A percentile compares a stretch with the other conserved stretches of the same genome.
Evolutionary conservation across 2,329 filamentous ascomycete genomes (phyloP).

Genomic region (Claviceps digitariae): DNA sequence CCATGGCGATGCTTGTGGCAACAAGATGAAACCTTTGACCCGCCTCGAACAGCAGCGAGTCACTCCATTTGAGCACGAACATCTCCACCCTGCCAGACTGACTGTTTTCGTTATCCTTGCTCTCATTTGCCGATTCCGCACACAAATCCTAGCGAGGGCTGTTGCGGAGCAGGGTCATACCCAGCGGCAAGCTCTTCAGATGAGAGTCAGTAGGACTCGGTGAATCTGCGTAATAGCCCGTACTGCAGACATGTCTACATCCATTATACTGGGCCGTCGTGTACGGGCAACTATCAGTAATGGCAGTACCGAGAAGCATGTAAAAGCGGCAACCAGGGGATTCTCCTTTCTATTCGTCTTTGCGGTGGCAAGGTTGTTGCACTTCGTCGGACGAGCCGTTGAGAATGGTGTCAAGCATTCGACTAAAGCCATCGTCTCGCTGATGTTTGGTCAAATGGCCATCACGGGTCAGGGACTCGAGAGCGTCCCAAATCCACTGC

Average conservation of each 20-base stretch:
- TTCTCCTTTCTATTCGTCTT: not conserved
- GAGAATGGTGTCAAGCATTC: constrained; percentile 8
- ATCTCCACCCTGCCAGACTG: not conserved
- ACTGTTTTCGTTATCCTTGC: not conserved
- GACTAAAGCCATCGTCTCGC: constrained; percentile 6
- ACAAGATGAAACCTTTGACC: not conserved
- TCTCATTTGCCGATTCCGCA: not conserved
- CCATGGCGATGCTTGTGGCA: not conserved
- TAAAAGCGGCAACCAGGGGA: not conserved
- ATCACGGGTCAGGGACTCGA: constrained; percentile 2
- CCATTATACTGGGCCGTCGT: not conserved
- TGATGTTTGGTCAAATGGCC: constrained; percentile 5
- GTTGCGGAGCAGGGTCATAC: not conserved
- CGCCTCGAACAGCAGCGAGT: not conserved
- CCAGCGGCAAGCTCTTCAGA: not conserved
- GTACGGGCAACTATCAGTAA: not conserved
- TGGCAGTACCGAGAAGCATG: not conserved
- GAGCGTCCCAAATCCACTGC: constrained; percentile 8
- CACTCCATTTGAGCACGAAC: not conserved
- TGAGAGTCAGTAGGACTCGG: not conserved
- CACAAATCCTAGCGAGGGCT: not conserved
- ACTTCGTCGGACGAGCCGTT: constrained; percentile 9
- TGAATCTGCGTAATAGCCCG: not conserved
- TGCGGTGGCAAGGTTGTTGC: not conserved
- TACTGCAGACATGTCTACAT: not conserved